Base-by-base conservation (phyloP, 2,329 filamentous ascomycete genomes). In the Fusarium sulawesiense region DNA sequence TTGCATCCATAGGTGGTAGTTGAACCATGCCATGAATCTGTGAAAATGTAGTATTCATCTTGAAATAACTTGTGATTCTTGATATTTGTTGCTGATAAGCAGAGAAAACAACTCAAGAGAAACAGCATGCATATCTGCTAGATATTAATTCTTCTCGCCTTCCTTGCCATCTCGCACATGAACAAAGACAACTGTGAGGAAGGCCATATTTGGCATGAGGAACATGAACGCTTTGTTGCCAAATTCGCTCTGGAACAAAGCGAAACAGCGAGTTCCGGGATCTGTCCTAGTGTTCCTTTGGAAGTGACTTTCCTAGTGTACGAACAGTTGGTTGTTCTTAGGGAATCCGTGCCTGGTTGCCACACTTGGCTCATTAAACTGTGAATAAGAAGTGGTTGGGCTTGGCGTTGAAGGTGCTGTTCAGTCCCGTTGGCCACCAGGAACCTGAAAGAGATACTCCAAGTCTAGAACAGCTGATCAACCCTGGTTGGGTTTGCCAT, bases 181-280 rank as follows among this genome's bases (percentile, higher is more conserved):
- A 34, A 61, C 58, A 70, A 67, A 62, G 61, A 54, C 68, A 53
- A 57, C n/a, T 30, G 40, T 34, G 62, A 48, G 34, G 46, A 46
- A 27, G 51, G n/a, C 55, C 61, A 60, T 61, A 57, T 56, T 68
- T 41, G 56, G 49, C 41, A 48, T 30, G 60, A 60, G 48, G 34
- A 44, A 47, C 29, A 47, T 27, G 34, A 54, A 62, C 56, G 72
- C 72, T 75, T 75, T 75, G 73, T 75, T 56, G 34, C 18, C 27
- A 44, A 34, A 34, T 60, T 61, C 40, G 37, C 49, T 30, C n/a
- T 47, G 18, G 37, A 27, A 61, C 70, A 73, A 72, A 75, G 70
- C 48, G 29, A 55, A 40, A n/a, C 55, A 62, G 61, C 66, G 65
- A 70, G 57, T 62, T 66, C 60, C 54, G 57, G 41, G 11, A 21